Percentiles rank a stretch among this genome's conserved stretches.
Conservation (phyloP, 768 basidiomycete species). For the Russula sp. region DNA sequence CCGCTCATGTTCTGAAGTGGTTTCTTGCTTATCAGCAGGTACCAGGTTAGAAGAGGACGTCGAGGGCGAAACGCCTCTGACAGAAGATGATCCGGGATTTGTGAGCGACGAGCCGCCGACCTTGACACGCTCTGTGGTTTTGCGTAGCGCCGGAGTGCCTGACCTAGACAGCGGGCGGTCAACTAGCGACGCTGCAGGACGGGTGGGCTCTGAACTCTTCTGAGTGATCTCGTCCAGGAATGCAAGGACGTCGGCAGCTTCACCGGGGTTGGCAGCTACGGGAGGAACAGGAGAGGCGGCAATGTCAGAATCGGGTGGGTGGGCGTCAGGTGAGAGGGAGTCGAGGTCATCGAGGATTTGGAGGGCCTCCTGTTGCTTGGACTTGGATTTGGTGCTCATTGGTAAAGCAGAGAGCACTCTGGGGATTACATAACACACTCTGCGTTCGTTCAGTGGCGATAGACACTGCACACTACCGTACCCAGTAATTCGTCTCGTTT, state of each 20-base stretch:
- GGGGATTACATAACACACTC: not conserved
- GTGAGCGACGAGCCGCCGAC: constrained; percentile 48
- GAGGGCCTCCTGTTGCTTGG: constrained; percentile 84
- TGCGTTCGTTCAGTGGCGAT: not conserved
- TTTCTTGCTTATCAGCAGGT: constrained; percentile 28
- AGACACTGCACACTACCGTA: not conserved
- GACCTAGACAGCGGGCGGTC: constrained; percentile 61
- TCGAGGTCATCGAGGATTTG: constrained; percentile 95
- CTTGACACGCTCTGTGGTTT: constrained; percentile 73
- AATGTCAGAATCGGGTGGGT: constrained; percentile 27
- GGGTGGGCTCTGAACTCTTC: constrained; percentile 79
- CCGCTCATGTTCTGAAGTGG: constrained; percentile 19
- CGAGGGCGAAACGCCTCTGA: constrained; percentile 42
- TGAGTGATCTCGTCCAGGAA: constrained; percentile 95
- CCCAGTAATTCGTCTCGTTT: not conserved
- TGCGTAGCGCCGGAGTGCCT: constrained; percentile 67
- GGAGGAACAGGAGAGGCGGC: constrained; percentile 32
- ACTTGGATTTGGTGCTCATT: constrained; percentile 55
- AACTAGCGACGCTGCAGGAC: constrained; percentile 52
- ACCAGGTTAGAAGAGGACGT: constrained; percentile 27
- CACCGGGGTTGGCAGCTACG: constrained; percentile 48
- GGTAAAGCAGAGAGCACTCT: not conserved
- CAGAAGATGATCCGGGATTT: constrained; percentile 36
- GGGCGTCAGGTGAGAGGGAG: constrained; percentile 48
- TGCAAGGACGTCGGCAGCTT: constrained; percentile 81